These are phyloP conservation scores for Acanthamoeba lenticulata DNA, from an alignment of 208 protist species.

Conservation along the genomic window DNA sequence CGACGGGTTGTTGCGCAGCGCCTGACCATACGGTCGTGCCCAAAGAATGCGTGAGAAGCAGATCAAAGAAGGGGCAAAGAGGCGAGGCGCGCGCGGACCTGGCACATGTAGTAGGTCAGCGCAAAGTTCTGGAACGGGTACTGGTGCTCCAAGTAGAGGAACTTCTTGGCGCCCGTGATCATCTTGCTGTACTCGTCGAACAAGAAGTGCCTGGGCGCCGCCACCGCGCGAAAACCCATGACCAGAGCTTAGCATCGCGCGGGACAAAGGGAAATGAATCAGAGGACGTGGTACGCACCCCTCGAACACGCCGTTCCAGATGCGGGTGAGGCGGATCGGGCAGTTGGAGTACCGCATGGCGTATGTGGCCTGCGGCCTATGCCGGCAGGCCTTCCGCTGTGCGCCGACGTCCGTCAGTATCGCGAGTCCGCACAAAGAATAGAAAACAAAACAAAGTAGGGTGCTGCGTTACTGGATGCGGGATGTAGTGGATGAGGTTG, in stretches of 20 bases:
- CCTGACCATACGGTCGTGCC: constrained; percentile 23
- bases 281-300: neutral
- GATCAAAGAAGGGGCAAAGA: neutral
- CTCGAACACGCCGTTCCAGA: constrained; percentile 79
- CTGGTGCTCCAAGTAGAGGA: constrained; percentile 82
- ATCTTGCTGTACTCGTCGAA: constrained; percentile 82
- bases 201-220: constrained; percentile 61
- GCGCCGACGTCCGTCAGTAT: neutral
- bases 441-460: no score
- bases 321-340: constrained; percentile 62
- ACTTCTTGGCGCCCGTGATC: constrained; percentile 78
- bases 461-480: neutral
- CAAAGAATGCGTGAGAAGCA: neutral
- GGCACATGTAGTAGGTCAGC: constrained; percentile 82
- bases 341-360: constrained; percentile 22
- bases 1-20: constrained; percentile 72
- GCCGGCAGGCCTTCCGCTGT: neutral
- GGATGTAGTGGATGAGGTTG: neutral
- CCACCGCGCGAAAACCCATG: no score
- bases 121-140: constrained; percentile 84
- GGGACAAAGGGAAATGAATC: neutral
- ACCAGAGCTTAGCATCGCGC: no score
- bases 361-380: constrained; percentile 8
- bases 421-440: no score
- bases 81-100: neutral